Base-by-base conservation (phyloP, 768 basidiomycete species). In the Pluteus cervinus region DNA sequence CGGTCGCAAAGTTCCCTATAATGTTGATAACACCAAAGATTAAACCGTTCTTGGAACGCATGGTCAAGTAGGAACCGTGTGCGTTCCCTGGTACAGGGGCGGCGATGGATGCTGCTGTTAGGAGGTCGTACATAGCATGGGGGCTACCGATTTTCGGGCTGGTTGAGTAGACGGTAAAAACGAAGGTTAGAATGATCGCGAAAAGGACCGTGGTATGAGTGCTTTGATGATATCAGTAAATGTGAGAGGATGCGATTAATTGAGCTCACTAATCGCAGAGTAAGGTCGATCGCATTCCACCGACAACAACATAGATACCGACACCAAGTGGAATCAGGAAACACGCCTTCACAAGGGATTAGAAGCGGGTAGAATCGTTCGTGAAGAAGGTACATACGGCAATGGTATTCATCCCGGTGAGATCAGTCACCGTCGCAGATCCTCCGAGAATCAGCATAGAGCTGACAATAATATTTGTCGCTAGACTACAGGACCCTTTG, bases 391-490 rank as follows among this genome's bases (percentile, higher is more conserved):
- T 1, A 53, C 71, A 41, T 47, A 77, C 78, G 25, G 87, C 90
- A 44, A 88, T 73, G 11, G 88, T 94, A 53, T 66, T 76, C 85
- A 94, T 94, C 0, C 90, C 92, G 0, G 92, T 92, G 43, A 97
- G 56, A 46, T 78, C 78, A 0, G 80, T 81, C 29, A 97, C 91
- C 1, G 92, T 93, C 0, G 92, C 92, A 1, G 86, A 83, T 3
- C 84, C 82, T 5, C 86, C 86, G 7, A 86, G 71, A 44, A 82
- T 77, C 18, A 82, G 65, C 82, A 85, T 87, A 8, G 81, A 86
- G 33, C 85, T 87, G n/a, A 92, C 90, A 50, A 93, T 86, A 39
- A 94, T 69, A 57, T 93, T 93, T 23, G 92, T 92, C 3, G 86
- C 81, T 6, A 96, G 65, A n/a, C 79, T 79, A 35, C 10, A 25